phyloP scores from a whole-genome alignment of 495 filamentous ascomycete genomes.

The Trichoderma virens region DNA sequence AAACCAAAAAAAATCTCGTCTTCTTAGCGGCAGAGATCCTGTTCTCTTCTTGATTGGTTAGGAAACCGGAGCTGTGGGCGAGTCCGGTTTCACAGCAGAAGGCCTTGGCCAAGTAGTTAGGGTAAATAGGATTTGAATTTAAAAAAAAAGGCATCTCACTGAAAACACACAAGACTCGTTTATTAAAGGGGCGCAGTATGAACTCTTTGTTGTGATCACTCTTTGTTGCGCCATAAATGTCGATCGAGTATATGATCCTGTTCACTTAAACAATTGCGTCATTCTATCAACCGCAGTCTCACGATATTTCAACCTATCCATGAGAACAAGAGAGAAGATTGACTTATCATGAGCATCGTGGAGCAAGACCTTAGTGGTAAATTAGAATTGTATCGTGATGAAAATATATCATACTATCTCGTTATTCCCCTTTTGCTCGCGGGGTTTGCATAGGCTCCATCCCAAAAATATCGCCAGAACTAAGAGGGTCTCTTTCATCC shows the following conservation, averaged over 20 bases:
- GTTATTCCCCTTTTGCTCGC: not conserved
- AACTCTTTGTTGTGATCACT: too few species aligned
- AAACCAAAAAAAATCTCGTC: not conserved
- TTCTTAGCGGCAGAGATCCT: not conserved
- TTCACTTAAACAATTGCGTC: too few species aligned
- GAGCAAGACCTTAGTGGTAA: too few species aligned
- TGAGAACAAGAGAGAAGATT: too few species aligned
- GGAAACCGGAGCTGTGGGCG: not conserved
- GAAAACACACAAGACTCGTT: too few species aligned
- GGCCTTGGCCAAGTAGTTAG: not conserved
- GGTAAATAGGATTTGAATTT: not conserved
- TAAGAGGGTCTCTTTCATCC: slow-evolving; percentile 18
- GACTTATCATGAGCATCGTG: too few species aligned
- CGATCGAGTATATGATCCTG: too few species aligned
- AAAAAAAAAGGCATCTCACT: not conserved
- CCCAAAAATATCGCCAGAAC: slow-evolving; percentile 38
- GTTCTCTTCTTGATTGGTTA: not conserved
- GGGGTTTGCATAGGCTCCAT: slow-evolving; percentile 34
- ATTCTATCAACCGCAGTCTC: too few species aligned
- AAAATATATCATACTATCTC: not conserved
- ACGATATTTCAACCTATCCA: too few species aligned
- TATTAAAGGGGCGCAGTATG: too few species aligned
- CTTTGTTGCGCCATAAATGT: too few species aligned
- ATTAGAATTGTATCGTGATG: not conserved
- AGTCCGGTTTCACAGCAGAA: not conserved